phyloP scores from a whole-genome alignment of 306 rosid species.

The Vachellia pachyceras region DNA sequence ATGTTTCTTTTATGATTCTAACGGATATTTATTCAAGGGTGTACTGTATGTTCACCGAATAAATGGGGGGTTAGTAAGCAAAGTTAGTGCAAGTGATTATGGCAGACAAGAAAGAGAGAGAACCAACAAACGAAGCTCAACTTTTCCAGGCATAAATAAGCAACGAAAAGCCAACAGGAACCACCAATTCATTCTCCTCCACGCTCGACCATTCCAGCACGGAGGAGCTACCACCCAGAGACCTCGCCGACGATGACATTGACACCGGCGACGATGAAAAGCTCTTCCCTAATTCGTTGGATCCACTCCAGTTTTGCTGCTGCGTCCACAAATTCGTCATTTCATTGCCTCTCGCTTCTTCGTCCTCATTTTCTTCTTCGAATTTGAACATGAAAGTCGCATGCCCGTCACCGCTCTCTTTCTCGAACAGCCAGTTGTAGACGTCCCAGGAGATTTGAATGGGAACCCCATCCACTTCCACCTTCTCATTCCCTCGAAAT shows the following conservation, averaged over 20 bases:
- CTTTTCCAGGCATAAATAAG: conserved; percentile 87
- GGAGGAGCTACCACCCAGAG: conserved; percentile 79
- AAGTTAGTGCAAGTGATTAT: background rate
- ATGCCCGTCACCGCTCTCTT: conserved; percentile 50
- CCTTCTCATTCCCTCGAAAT: conserved; percentile 78
- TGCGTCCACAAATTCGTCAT: conserved; percentile 46
- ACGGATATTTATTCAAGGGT: conserved; percentile 34
- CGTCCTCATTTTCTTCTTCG: conserved; percentile 52
- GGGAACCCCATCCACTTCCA: conserved; percentile 62
- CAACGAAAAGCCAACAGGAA: conserved; percentile 77
- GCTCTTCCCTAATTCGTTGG: conserved; percentile 64
- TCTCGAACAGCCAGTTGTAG: conserved; percentile 78
- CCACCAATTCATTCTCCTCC: conserved; percentile 78
- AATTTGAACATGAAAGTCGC: conserved; percentile 92
- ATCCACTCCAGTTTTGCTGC: conserved; percentile 56
- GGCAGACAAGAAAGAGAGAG: background rate
- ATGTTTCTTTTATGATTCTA: conserved; percentile 14
- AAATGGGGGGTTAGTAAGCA: conserved; percentile 64
- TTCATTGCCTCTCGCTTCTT: background rate
- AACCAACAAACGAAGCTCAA: conserved; percentile 37
- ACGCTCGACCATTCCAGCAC: conserved; percentile 82
- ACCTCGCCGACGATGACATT: conserved; percentile 74
- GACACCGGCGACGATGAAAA: conserved; percentile 77
- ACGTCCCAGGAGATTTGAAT: conserved; percentile 94
- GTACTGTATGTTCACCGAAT: conserved; percentile 61